These are phyloP conservation scores for Leishmania arabica DNA, from an alignment of 208 protist genomes.

Conservation along the genomic window DNA sequence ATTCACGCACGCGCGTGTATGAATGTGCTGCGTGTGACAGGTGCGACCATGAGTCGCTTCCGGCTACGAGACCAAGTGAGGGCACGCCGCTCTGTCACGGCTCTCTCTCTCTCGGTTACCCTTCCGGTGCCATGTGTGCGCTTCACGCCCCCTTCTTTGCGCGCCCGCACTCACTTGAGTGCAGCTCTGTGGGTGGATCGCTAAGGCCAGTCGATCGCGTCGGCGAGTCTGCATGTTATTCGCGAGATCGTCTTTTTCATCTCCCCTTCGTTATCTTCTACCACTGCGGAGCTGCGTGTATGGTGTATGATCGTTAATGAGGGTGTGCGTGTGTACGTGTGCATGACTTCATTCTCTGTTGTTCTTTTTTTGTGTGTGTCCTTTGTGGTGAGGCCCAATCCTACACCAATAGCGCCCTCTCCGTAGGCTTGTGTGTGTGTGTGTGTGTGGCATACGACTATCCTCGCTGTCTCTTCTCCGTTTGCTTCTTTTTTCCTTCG, in stretches of 20 bases:
- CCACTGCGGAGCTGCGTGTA: neutral
- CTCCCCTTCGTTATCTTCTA: neutral
- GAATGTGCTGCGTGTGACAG: neutral
- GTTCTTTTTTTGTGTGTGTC: neutral
- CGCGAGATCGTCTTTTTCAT: neutral
- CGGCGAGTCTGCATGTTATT: neutral
- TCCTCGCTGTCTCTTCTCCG: constrained; percentile 3
- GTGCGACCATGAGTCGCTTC: neutral
- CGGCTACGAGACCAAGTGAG: neutral
- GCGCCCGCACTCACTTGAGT: no score
- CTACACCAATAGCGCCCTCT: neutral
- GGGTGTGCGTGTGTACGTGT: neutral
- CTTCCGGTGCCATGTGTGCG: neutral
- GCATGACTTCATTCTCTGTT: neutral
- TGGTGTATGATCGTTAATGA: neutral
- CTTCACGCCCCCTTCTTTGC: neutral
- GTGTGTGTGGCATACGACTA: neutral
- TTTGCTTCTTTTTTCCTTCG: constrained; percentile 1
- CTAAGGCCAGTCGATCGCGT: neutral
- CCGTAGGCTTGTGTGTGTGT: neutral
- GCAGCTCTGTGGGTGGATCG: neutral
- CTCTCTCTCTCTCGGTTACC: neutral
- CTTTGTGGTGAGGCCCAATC: neutral
- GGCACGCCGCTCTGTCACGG: neutral
- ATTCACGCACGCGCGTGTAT: neutral